phyloP scores from a whole-genome alignment of 169 alveolate genomes.

The Amoebophrya sp. region DNA sequence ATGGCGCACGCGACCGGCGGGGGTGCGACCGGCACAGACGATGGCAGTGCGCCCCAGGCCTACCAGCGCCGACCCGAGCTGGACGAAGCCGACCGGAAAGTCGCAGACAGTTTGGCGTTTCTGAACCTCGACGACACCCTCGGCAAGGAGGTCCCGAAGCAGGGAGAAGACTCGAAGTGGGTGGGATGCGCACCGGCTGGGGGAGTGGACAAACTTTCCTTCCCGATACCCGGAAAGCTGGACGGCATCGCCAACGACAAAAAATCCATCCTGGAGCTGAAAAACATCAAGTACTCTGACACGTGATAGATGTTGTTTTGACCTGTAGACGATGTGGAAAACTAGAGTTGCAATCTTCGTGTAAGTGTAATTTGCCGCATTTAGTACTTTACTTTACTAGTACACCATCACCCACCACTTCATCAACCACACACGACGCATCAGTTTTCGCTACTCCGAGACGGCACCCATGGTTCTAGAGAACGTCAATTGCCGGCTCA shows the following conservation, averaged over 20 bases:
- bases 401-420: too few species aligned
- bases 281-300: neutral
- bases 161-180: neutral
- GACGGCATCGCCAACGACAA: conserved; percentile 27
- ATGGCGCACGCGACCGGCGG: conserved; percentile 12
- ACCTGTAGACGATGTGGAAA: too few species aligned
- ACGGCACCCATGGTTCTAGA: neutral
- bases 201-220: neutral
- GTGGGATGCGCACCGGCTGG: neutral
- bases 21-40: neutral
- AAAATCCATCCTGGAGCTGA: neutral
- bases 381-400: too few species aligned
- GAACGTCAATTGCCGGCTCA: neutral
- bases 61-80: neutral
- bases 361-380: too few species aligned
- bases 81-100: neutral
- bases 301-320: too few species aligned
- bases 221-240: neutral
- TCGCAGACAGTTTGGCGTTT: neutral
- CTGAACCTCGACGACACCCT: neutral
- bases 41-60: neutral
- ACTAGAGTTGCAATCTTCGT: too few species aligned
- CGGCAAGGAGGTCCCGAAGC: neutral
- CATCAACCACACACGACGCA: neutral
- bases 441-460: neutral